Conservation (phyloP, 2,329 filamentous ascomycete genomes). For the Trichothecium sympodiale region DNA sequence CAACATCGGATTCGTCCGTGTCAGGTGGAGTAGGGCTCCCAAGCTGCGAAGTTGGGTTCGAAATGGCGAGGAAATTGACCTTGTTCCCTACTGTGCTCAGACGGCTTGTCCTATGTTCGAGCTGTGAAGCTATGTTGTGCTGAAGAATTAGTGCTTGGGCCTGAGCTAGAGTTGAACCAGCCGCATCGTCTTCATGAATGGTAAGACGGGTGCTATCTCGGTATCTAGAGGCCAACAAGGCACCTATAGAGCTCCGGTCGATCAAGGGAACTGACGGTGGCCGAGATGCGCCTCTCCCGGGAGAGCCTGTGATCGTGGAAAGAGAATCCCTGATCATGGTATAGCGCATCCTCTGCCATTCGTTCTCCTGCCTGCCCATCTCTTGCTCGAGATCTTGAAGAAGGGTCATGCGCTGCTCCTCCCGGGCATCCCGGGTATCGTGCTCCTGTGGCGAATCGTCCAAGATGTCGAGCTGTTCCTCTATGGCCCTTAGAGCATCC, state of each 20-base stretch:
- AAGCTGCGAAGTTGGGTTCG: slow-evolving; percentile 17
- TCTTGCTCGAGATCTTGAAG: slow-evolving; percentile 50
- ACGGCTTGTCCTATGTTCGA: neutral
- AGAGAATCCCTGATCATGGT: slow-evolving; percentile 39
- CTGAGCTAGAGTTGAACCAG: no score
- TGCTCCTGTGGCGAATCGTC: slow-evolving; percentile 27
- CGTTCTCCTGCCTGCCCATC: slow-evolving; percentile 47
- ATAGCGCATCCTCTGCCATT: slow-evolving; percentile 47
- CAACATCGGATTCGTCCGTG: slow-evolving; percentile 28
- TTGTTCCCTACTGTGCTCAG: neutral
- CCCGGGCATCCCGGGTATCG: slow-evolving; percentile 17
- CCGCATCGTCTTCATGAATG: no score
- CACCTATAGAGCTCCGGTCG: no score
- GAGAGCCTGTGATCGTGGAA: slow-evolving; percentile 28
- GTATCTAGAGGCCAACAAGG: no score
- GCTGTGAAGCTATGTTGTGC: no score
- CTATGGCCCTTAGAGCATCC: slow-evolving; percentile 36
- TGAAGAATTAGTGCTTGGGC: no score
- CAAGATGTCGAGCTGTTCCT: slow-evolving; percentile 38
- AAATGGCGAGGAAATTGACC: slow-evolving; percentile 2
- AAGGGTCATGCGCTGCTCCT: slow-evolving; percentile 33
- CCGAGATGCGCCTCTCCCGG: slow-evolving; percentile 17
- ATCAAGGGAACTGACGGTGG: slow-evolving; percentile 6
- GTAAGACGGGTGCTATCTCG: no score
- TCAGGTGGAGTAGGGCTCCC: slow-evolving; percentile 43